Base-by-base conservation (phyloP, 495 filamentous ascomycete species). In the Stereocaulon alpinum region DNA sequence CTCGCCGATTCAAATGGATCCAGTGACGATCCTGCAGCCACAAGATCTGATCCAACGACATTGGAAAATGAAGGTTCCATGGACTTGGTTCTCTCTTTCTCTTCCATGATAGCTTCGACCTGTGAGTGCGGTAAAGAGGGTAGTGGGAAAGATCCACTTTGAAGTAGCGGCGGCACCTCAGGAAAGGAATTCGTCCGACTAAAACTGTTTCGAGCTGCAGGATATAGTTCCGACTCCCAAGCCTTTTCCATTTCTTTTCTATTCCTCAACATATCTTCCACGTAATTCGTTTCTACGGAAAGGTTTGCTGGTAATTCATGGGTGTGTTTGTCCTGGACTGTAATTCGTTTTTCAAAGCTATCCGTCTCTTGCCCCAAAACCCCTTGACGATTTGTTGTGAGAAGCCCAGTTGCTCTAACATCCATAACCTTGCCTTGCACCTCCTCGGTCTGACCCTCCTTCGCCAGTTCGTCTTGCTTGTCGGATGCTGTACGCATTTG, bases 181-280 rank as follows among this genome's bases (percentile, higher is more conserved):
- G 84, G 84, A 61, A 86, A 86, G 0, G 83, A 85, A 66, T 86
- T 84, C 45, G 82, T 78, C 52, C 82, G 74, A 45, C 47, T 60
- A 29, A 63, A 5, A 30, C 40, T 40, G 40, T 53, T 40, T 30
- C 20, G 40, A 41, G 24, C 49, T 27, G 34, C 12, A 10, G 44
- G 34, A 43, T 49, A 34, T 0, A 44, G 27, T 47, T 58, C 40
- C 20, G 32, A 43, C 10, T 54, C 49, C 48, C 44, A 51, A 15
- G 43, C 50, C 11, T 59, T 48, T 5, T 56, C 45, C 37, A 61
- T 55, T n/a, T 45, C 53, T n/a, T 55, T 34, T 18, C 41, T 40
- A 15, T 29, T 43, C 5, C 40, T 32, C 27, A 45, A 1, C 47
- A 29, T 18, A 20, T 40, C 51, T 14, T n/a, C 40, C 6, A 42